Conservation (phyloP, 2,329 filamentous ascomycete genomes). For the Coniosporium tulheliwenetii region DNA sequence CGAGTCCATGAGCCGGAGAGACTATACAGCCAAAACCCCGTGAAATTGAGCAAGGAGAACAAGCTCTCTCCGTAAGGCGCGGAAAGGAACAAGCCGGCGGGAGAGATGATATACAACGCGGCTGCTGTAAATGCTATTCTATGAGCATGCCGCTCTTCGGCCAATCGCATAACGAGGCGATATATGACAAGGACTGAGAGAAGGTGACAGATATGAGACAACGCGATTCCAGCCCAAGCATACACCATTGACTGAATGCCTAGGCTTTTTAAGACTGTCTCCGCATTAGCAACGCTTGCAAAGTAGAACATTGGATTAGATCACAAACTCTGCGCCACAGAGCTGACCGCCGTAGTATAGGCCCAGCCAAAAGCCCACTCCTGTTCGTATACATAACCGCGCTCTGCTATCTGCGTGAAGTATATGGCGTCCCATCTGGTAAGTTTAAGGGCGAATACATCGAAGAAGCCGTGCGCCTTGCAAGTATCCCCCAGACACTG, state of each 20-base stretch:
- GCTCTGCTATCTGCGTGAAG: conserved; percentile 45
- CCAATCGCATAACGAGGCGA: conserved; percentile 42
- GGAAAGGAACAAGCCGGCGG: conserved; percentile 78
- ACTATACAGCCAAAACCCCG: conserved; percentile 56
- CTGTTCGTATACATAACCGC: conserved; percentile 61
- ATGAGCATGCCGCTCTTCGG: conserved; percentile 13
- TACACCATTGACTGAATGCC: conserved; percentile 11
- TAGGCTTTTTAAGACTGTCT: too few species aligned
- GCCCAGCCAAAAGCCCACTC: conserved; percentile 68
- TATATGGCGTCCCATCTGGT: conserved; percentile 74
- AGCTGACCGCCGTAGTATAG: conserved; percentile 20
- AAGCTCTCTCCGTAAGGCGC: conserved; percentile 71
- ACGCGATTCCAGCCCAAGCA: conserved; percentile 41
- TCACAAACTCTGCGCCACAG: not conserved
- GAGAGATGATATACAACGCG: conserved; percentile 65
- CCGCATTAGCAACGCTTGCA: too few species aligned
- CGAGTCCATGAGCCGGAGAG: conserved; percentile 7
- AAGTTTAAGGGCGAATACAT: conserved; percentile 36
- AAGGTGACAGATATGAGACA: conserved; percentile 64
- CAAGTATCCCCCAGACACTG: conserved; percentile 2
- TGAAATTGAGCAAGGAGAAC: conserved; percentile 64
- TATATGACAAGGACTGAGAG: conserved; percentile 60
- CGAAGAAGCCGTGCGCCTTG: conserved; percentile 8
- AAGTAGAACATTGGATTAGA: conserved; percentile 1
- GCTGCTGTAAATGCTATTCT: conserved; percentile 53